Base-by-base conservation (phyloP, 108 stramenopile species). In the Skeletonema costatum region DNA sequence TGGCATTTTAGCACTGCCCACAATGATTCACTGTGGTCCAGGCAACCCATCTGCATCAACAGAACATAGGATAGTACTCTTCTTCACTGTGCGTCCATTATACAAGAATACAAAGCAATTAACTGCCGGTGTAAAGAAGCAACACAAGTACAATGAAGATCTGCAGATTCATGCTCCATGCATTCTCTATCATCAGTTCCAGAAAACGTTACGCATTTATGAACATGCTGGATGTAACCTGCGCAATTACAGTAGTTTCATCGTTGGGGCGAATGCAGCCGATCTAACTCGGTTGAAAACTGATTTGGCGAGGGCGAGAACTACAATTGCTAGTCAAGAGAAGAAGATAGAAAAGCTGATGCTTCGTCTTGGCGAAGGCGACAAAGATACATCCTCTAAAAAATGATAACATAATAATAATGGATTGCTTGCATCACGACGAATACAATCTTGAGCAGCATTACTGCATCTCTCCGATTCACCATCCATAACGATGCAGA, bases 61-160 rank as follows among this genome's bases (percentile, higher is more conserved):
- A 3, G 64, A 36, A 31, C 35, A 46, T 16, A 48, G 73, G 42
- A 63, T 63, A 39, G 44, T 65, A n/a, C 38, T 74, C 1, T 74
- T 74, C 73, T 74, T 74, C 64, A 64, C 73, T n/a, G 42, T 74
- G 35, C 32, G 73, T 29, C 73, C 73, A 30, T 3, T 53, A 36
- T 74, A 65, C 39, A 60, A 59, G 10, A 39, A 46, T 32, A 48
- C 67, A 12, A 68, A 48, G 46, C 62, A 4, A 32, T 17, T 4
- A 3, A 63, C 62, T 29, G 29, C 59, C 21, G 17, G 12, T 11
- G 62, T 63, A 12, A n/a, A 33, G 35, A 35, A 33, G 33, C 59
- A 59, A 29, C 70, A 64, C 72, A 63, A 13, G 25, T 74, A 65
- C 73, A 65, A 65, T 6, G 60, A 60, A n/a, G 41, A 46, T 2